Evolutionary conservation across 441 rosid species (phyloP).

Genomic region (Melastoma candidum): DNA sequence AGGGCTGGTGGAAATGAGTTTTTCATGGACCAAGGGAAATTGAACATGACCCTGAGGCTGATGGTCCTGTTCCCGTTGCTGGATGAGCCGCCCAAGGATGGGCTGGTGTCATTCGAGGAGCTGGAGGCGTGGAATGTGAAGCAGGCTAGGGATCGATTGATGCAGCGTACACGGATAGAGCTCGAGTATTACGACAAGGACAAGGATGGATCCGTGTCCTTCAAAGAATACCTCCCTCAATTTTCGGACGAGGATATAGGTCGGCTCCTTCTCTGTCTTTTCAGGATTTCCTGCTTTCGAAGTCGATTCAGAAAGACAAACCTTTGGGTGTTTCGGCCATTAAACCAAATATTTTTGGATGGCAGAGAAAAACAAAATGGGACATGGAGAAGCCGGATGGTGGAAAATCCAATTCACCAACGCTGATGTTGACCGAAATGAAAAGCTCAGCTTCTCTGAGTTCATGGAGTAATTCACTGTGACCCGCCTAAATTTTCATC

Average conservation of each 20-base stretch:
- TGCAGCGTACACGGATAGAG: constrained; percentile 32
- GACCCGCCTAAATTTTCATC: not conserved
- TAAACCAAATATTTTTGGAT: not conserved
- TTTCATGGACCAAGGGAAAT: constrained; percentile 25
- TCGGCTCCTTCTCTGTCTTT: constrained; percentile 9
- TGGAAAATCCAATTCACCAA: constrained; percentile 49
- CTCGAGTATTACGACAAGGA: constrained; percentile 34
- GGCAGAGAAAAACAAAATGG: constrained; percentile 33
- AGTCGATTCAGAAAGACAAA: no score
- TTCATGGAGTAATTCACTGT: constrained; percentile 34
- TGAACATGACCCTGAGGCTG: constrained; percentile 48
- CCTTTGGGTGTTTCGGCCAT: no score
- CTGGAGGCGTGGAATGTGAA: constrained; percentile 43
- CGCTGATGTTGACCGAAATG: constrained; percentile 44
- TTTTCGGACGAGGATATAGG: constrained; percentile 44
- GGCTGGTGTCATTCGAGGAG: constrained; percentile 38
- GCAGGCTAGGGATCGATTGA: constrained; percentile 39
- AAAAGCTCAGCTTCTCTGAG: constrained; percentile 42
- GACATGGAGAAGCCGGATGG: constrained; percentile 71
- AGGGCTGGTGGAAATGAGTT: constrained; percentile 24
- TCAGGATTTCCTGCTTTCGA: not conserved
- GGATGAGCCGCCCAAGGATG: constrained; percentile 44
- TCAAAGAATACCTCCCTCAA: constrained; percentile 46
- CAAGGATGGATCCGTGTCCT: constrained; percentile 39
- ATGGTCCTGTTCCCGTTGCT: constrained; percentile 46